Evolutionary conservation across 2,329 filamentous ascomycete species (phyloP).

Genomic region (Macrophomina tecta): DNA sequence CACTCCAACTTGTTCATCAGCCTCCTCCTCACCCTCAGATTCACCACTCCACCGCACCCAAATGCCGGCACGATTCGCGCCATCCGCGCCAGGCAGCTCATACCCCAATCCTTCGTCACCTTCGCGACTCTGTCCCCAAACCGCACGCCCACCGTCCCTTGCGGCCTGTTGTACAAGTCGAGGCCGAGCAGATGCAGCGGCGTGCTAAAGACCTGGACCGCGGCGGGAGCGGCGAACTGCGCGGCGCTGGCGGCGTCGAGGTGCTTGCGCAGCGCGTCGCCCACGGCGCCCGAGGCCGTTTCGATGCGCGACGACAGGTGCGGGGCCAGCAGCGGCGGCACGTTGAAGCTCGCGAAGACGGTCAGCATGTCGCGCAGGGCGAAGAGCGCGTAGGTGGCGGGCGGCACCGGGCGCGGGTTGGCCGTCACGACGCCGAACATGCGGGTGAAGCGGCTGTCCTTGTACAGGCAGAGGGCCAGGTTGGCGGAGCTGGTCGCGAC

Average conservation of each 20-base stretch:
- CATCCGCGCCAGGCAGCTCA: slow-evolving; percentile 76
- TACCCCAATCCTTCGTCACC: slow-evolving; percentile 76
- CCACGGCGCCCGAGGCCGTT: slow-evolving; percentile 33
- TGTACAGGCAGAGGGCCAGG: slow-evolving; percentile 84
- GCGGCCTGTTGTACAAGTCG: slow-evolving; percentile 78
- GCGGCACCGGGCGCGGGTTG: slow-evolving; percentile 63
- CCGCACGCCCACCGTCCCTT: slow-evolving; percentile 42
- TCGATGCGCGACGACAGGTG: slow-evolving; percentile 53
- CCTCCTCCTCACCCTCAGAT: slow-evolving; percentile 70
- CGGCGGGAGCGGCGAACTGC: slow-evolving; percentile 33
- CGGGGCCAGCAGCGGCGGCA: slow-evolving; percentile 80
- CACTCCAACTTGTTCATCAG: slow-evolving; percentile 63
- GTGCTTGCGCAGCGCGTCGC: slow-evolving; percentile 58
- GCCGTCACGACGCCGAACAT: slow-evolving; percentile 73
- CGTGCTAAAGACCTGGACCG: slow-evolving; percentile 79
- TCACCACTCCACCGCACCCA: slow-evolving; percentile 86
- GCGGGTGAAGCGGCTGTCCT: slow-evolving; percentile 83
- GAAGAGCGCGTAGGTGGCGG: slow-evolving; percentile 78
- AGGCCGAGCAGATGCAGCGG: slow-evolving; percentile 84
- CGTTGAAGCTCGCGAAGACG: slow-evolving; percentile 90
- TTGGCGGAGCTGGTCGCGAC: slow-evolving; percentile 80
- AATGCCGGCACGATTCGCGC: slow-evolving; percentile 88
- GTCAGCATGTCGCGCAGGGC: slow-evolving; percentile 83
- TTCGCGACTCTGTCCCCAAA: slow-evolving; percentile 68
- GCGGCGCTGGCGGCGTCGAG: slow-evolving; percentile 27